These are phyloP conservation scores for Oidiodendron maius DNA, from an alignment of 495 filamentous ascomycete species.

Conservation along the genomic window DNA sequence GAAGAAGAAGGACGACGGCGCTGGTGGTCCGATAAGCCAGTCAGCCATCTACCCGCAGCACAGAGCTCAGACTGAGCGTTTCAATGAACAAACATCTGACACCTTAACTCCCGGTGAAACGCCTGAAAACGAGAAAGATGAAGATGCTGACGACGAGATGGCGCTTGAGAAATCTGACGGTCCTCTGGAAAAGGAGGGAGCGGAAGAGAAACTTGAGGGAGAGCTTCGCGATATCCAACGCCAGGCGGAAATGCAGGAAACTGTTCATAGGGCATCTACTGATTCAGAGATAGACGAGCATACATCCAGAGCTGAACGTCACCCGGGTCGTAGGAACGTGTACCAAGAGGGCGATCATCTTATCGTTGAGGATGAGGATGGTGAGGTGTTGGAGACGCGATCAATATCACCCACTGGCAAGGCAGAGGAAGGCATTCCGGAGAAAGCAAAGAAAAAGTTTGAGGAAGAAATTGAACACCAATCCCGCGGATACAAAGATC, in stretches of 20 bases:
- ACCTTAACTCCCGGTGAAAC: constrained; percentile 25
- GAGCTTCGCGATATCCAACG: constrained; percentile 19
- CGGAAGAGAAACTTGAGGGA: constrained; percentile 24
- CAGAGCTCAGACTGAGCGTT: constrained; percentile 34
- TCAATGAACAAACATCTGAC: constrained; percentile 16
- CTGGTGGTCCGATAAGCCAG: constrained; percentile 84
- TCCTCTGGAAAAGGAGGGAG: constrained; percentile 25
- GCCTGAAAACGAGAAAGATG: constrained; percentile 25
- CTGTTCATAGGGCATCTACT: constrained; percentile 23
- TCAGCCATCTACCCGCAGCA: constrained; percentile 80
- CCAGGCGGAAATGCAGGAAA: constrained; percentile 22
- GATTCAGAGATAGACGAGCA: constrained; percentile 28
- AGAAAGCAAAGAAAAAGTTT: constrained; percentile 29
- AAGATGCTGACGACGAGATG: constrained; percentile 15
- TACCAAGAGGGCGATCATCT: constrained; percentile 82
- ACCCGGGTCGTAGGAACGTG: constrained; percentile 45
- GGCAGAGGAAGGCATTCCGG: constrained; percentile 50
- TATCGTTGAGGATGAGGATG: constrained; percentile 80
- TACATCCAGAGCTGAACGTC: constrained; percentile 17
- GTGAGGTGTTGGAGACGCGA: constrained; percentile 61
- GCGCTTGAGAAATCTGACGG: constrained; percentile 14
- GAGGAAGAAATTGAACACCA: constrained; percentile 29
- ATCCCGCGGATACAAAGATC: constrained; percentile 11
- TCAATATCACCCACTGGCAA: constrained; percentile 27
- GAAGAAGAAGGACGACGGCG: constrained; percentile 49